phyloP scores from a whole-genome alignment of 2,329 filamentous ascomycete species.

The Xenoacremonium recifei region DNA sequence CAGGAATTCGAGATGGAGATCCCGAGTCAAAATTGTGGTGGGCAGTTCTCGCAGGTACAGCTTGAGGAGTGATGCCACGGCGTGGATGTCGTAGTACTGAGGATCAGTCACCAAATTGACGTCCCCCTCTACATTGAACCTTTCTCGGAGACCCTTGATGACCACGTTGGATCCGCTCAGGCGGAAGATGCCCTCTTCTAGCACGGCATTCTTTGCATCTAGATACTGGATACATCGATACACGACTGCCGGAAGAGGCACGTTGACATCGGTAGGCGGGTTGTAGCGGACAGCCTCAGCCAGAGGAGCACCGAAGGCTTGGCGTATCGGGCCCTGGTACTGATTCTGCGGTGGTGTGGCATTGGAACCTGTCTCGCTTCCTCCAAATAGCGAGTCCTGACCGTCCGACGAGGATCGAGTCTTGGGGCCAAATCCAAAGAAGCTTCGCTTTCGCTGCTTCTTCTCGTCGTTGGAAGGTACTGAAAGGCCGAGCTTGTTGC shows the following conservation, averaged over 20 bases:
- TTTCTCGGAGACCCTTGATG: slow-evolving; percentile 85
- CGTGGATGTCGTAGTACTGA: slow-evolving; percentile 92
- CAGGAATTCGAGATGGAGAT: slow-evolving; percentile 87
- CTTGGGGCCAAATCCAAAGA: slow-evolving; percentile 69
- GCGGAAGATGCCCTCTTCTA: slow-evolving; percentile 94
- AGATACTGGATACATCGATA: slow-evolving; percentile 96
- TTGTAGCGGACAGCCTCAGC: slow-evolving; percentile 84
- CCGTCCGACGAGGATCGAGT: slow-evolving; percentile 57
- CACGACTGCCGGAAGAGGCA: slow-evolving; percentile 85
- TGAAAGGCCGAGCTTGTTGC: slow-evolving; percentile 64
- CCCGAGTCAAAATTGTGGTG: slow-evolving; percentile 84
- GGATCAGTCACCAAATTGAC: slow-evolving; percentile 81
- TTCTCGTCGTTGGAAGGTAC: slow-evolving; percentile 67
- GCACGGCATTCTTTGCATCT: slow-evolving; percentile 73
- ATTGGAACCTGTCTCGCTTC: slow-evolving; percentile 44
- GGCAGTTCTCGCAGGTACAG: slow-evolving; percentile 91
- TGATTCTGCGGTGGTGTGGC: slow-evolving; percentile 42
- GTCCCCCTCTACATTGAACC: slow-evolving; percentile 92
- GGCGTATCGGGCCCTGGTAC: slow-evolving; percentile 56
- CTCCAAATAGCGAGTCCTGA: slow-evolving; percentile 54
- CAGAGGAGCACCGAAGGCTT: slow-evolving; percentile 82
- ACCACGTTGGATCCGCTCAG: slow-evolving; percentile 95
- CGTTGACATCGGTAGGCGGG: slow-evolving; percentile 67
- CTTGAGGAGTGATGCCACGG: slow-evolving; percentile 90
- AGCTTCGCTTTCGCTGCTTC: slow-evolving; percentile 74